phyloP scores from a whole-genome alignment of 2,329 filamentous ascomycete genomes.

The Pyrenochaeta sp. region DNA sequence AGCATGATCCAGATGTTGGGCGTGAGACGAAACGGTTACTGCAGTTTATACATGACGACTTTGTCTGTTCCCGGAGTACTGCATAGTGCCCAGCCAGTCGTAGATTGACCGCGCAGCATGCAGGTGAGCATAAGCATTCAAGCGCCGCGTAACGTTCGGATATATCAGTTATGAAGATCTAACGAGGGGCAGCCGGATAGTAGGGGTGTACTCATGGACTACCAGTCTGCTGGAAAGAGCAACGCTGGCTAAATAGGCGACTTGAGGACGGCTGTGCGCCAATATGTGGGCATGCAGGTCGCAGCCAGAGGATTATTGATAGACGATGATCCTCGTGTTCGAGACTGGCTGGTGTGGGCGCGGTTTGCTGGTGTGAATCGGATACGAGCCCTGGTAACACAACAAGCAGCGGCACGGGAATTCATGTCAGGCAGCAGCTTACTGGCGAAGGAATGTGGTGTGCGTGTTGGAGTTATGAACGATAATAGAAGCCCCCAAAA shows the following conservation, averaged over 20 bases:
- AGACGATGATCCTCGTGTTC: constrained; percentile 7
- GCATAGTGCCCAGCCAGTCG: constrained; percentile 22
- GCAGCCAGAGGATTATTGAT: constrained; percentile 6
- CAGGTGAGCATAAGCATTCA: constrained; percentile 32
- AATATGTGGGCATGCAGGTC: constrained; percentile 2
- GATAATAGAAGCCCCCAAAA: neutral
- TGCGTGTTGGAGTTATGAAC: constrained; percentile 4
- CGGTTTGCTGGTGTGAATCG: constrained; percentile 5
- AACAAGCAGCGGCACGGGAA: neutral
- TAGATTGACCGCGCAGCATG: constrained; percentile 30
- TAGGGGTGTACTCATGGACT: constrained; percentile 11
- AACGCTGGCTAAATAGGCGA: constrained; percentile 19
- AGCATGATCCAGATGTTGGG: constrained; percentile 30
- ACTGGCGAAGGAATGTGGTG: constrained; percentile 4
- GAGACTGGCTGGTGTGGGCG: neutral
- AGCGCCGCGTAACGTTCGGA: constrained; percentile 34
- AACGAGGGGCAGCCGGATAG: constrained; percentile 10
- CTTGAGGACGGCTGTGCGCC: neutral
- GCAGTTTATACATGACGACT: constrained; percentile 30
- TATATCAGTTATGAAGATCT: constrained; percentile 20
- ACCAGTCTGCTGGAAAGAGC: constrained; percentile 8
- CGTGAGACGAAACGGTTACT: constrained; percentile 37
- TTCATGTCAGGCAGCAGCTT: constrained; percentile 4
- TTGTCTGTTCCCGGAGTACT: constrained; percentile 20
- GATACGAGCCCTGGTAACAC: neutral